phyloP scores from a whole-genome alignment of 352 stramenopile species.

The Phytophthora meadii region DNA sequence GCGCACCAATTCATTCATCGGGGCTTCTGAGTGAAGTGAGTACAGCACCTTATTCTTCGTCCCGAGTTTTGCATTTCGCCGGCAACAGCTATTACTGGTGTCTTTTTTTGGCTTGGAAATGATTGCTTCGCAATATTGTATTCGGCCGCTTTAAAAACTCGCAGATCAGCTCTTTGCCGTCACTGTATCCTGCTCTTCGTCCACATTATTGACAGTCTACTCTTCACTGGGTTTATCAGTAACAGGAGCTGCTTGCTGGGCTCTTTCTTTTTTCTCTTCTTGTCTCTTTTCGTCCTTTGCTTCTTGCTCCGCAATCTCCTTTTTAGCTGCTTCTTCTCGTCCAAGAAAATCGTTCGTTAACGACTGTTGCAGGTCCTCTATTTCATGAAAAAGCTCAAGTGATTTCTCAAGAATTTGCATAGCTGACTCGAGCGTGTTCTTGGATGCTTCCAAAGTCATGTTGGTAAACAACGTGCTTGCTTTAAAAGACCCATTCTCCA shows the following conservation, averaged over 20 bases:
- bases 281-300: constrained; percentile 20
- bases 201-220: not conserved
- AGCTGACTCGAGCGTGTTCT: constrained; percentile 61
- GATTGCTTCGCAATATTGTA: constrained; percentile 9
- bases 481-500: constrained; percentile 21
- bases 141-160: constrained; percentile 14
- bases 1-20: constrained; percentile 38
- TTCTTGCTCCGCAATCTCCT: constrained; percentile 33
- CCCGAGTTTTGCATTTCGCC: constrained; percentile 17
- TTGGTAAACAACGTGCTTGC: constrained; percentile 50
- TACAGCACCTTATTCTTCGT: constrained; percentile 4
- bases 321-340: constrained; percentile 35
- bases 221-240: constrained; percentile 1
- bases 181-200: constrained; percentile 25
- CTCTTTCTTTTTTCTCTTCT: constrained; percentile 19
- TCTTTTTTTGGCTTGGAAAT: constrained; percentile 28
- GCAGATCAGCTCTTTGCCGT: constrained; percentile 22
- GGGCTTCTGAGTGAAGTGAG: constrained; percentile 16
- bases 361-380: constrained; percentile 51
- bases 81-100: not conserved
- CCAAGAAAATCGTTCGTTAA: constrained; percentile 31
- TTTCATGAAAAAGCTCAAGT: constrained; percentile 56
- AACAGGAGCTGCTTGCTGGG: not conserved
- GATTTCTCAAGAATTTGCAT: constrained; percentile 65
- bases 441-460: constrained; percentile 61